These are phyloP conservation scores for Tilletiaria anomala DNA, from an alignment of 1,284 basidiomycete genomes.

Conservation along the genomic window DNA sequence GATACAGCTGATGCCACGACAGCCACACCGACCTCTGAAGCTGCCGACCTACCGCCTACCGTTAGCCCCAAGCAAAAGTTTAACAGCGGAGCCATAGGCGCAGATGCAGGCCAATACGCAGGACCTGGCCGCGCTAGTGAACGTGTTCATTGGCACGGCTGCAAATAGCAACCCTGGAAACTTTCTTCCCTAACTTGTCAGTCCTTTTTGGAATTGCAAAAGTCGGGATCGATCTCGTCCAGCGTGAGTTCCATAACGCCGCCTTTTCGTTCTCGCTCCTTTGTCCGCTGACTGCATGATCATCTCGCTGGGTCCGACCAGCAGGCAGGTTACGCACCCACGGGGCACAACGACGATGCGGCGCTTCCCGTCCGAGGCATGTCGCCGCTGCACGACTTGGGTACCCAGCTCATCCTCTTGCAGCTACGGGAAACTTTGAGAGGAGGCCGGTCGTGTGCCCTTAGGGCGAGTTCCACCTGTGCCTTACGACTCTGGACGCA, in stretches of 20 bases:
- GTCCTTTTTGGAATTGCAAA: conserved; percentile 30
- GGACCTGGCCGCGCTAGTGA: conserved; percentile 6
- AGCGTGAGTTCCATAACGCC: not conserved
- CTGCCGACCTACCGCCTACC: no score
- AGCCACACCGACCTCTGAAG: no score
- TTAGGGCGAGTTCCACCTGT: conserved; percentile 12
- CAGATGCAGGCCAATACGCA: no score
- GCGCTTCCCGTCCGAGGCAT: conserved; percentile 20
- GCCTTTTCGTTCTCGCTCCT: not conserved
- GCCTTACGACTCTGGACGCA: conserved; percentile 21
- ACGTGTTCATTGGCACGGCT: conserved; percentile 10
- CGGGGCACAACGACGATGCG: conserved; percentile 16
- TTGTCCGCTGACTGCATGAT: not conserved
- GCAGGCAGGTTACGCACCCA: conserved; percentile 18
- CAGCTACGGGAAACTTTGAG: conserved; percentile 25
- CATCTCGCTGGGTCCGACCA: conserved; percentile 1
- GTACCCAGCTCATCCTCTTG: conserved; percentile 25
- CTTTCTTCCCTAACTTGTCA: conserved; percentile 20
- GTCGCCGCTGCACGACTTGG: conserved; percentile 22
- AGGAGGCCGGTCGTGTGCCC: conserved; percentile 24
- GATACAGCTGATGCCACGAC: no score
- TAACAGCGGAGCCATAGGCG: no score
- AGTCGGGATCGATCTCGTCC: conserved; percentile 17
- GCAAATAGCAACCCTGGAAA: conserved; percentile 9
- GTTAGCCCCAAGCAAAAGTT: no score